Evolutionary conservation across 169 alveolate genomes (phyloP).

Genomic region (Plasmodium relictum): DNA sequence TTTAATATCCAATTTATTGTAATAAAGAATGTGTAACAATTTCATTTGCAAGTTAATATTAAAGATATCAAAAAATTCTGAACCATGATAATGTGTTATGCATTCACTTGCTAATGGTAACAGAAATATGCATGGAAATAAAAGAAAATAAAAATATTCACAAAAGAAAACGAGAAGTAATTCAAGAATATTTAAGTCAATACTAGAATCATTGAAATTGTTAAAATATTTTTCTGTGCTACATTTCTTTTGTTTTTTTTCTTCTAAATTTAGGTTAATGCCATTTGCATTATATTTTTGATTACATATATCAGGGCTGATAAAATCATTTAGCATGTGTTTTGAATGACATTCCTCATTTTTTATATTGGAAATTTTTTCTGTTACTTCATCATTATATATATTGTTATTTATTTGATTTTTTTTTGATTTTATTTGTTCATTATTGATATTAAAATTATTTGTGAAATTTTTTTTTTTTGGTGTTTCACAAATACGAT

Average conservation of each 20-base stretch:
- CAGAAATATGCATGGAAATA: conserved; percentile 47
- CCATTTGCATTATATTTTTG: not conserved
- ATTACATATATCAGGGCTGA: not conserved
- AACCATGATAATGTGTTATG: conserved; percentile 44
- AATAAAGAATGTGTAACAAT: conserved; percentile 36
- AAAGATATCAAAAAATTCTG: conserved; percentile 27
- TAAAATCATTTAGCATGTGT: not conserved
- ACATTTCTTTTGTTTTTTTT: not conserved
- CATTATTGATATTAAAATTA: not conserved
- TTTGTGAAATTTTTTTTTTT: not conserved
- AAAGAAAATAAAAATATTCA: conserved; percentile 49
- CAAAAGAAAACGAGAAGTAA: conserved; percentile 19
- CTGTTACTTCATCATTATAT: not conserved
- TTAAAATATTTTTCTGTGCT: not conserved
- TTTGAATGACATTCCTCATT: not conserved
- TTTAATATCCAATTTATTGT: conserved; percentile 31
- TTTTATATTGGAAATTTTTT: not conserved
- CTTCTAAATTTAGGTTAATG: not conserved
- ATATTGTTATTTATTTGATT: not conserved
- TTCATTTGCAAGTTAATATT: conserved; percentile 34
- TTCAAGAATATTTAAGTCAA: conserved; percentile 30
- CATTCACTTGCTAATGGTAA: conserved; percentile 36
- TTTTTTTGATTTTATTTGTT: not conserved
- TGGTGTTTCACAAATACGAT: too few relatives aligned
- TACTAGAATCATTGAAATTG: not conserved